Percentiles rank a stretch among this genome's conserved stretches.
phyloP scores from a whole-genome alignment of 257 asterid genomes.

The Solanum appendiculatum region DNA sequence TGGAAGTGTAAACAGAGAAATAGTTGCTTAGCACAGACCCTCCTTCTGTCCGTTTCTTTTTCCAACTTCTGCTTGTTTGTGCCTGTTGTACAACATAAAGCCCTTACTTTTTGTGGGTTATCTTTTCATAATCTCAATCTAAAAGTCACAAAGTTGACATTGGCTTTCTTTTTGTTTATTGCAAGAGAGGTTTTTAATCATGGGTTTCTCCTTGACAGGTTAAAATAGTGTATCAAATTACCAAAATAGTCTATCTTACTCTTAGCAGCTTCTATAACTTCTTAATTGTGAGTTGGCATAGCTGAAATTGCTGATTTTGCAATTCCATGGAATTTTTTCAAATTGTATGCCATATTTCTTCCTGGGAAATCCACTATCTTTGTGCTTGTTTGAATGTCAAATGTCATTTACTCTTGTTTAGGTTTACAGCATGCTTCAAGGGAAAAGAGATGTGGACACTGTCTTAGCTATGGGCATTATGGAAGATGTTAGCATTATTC shows the following conservation, averaged over 20 bases:
- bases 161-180: not conserved
- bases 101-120: not conserved
- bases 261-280: not conserved
- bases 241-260: not conserved
- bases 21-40: not conserved
- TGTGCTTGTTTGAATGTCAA: not conserved
- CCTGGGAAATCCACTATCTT: not conserved
- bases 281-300: not conserved
- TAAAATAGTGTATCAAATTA: not conserved
- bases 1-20: not conserved
- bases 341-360: not conserved
- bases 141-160: not conserved
- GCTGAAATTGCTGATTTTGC: not conserved
- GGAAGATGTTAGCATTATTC: conserved; percentile 95
- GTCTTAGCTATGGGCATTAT: conserved; percentile 90
- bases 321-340: not conserved
- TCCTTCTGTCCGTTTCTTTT: not conserved
- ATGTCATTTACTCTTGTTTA: conserved; percentile 11
- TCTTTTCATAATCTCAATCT: not conserved
- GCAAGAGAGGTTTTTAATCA: not conserved
- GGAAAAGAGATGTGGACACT: conserved; percentile 93
- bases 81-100: not conserved
- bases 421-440: conserved; percentile 99
- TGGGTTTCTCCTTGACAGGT: not conserved
- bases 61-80: not conserved